Conservation (phyloP, 768 basidiomycete genomes). For the Rhizopogon roseolus region DNA sequence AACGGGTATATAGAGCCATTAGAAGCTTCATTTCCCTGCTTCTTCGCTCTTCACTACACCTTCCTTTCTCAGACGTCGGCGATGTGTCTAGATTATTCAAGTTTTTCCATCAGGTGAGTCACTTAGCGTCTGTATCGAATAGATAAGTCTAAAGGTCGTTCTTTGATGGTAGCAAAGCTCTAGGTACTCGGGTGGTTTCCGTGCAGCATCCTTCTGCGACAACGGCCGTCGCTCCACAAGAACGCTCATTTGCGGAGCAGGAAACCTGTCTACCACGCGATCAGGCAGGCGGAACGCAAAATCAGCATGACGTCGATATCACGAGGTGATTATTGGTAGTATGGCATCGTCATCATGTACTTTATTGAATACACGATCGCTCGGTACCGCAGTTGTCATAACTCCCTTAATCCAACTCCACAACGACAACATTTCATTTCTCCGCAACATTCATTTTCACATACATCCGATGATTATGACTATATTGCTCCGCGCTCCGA, state of each 20-base stretch:
- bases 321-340: background rate
- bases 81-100: background rate
- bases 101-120: background rate
- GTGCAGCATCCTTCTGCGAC: background rate
- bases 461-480: background rate
- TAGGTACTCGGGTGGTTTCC: background rate
- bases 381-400: background rate
- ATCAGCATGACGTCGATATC: background rate
- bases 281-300: background rate
- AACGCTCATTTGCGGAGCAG: background rate
- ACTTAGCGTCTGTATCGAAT: background rate
- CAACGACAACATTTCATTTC: background rate
- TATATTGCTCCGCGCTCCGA: background rate
- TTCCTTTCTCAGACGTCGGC: background rate
- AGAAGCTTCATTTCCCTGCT: slow-evolving; percentile 2
- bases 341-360: background rate
- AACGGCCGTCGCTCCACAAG: background rate
- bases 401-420: background rate
- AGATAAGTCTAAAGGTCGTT: background rate
- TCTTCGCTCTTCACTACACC: background rate
- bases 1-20: background rate
- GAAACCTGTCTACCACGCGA: background rate
- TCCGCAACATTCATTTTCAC: background rate
- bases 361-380: background rate
- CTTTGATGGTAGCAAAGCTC: background rate